phyloP scores from a whole-genome alignment of 192 early-diverging fungal genomes.

The Diversispora epigaea region DNA sequence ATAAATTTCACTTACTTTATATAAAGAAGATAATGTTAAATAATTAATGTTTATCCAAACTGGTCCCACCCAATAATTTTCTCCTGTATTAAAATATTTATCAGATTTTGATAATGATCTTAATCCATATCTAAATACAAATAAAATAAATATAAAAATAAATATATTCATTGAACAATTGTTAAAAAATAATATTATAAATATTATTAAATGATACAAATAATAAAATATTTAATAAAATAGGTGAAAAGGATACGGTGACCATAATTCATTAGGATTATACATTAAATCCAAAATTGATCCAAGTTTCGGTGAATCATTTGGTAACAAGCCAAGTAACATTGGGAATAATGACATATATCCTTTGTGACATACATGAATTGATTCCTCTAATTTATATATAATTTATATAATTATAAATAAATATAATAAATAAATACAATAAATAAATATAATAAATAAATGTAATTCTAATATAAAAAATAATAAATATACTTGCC shows the following conservation, averaged over 20 bases:
- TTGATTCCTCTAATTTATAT: conserved; percentile 36
- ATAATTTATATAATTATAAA: background rate
- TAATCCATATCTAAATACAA: conserved; percentile 45
- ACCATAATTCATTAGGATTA: conserved; percentile 80
- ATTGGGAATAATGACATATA: conserved; percentile 85
- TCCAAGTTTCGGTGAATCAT: conserved; percentile 67
- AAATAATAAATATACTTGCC: conserved; percentile 30
- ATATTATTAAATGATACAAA: background rate
- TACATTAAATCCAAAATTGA: conserved; percentile 75
- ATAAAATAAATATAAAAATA: too few relatives aligned
- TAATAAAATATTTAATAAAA: background rate
- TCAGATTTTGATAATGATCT: conserved; percentile 66
- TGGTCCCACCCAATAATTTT: conserved; percentile 94
- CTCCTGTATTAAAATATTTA: conserved; percentile 70
- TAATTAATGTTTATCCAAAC: conserved; percentile 96
- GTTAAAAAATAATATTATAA: background rate
- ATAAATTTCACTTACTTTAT: conserved; percentile 49
- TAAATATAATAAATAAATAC: background rate
- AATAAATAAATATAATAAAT: background rate
- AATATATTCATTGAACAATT: background rate
- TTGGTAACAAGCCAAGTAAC: conserved; percentile 68
- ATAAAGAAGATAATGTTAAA: conserved; percentile 68
- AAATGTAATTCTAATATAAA: too few relatives aligned
- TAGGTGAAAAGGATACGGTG: conserved; percentile 45
- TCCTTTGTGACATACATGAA: conserved; percentile 67